phyloP scores from a whole-genome alignment of 176 grass and related monocot genomes.

The Echinochloa phyllopogon region DNA sequence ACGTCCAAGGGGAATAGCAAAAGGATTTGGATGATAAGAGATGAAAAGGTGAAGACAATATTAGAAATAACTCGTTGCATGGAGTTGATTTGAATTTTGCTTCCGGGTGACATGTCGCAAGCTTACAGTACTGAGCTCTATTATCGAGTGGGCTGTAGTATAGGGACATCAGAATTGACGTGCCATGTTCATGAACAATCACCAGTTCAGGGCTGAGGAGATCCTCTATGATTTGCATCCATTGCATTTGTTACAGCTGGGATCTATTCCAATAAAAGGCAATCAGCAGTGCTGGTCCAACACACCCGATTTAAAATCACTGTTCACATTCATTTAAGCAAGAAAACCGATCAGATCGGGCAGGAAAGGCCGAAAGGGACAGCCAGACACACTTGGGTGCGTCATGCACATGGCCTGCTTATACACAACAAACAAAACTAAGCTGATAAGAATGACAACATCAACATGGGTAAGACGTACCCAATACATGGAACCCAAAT shows the following conservation, averaged over 20 bases:
- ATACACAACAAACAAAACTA: neutral
- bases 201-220: neutral
- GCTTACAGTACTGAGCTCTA: neutral
- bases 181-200: neutral
- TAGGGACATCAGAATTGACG: neutral
- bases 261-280: neutral
- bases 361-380: neutral
- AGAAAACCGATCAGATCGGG: neutral
- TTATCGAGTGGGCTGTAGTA: neutral
- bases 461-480: no score
- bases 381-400: neutral
- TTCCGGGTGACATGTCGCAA: neutral
- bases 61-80: neutral
- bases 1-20: no score
- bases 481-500: neutral
- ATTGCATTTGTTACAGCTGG: neutral
- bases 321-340: neutral
- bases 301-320: neutral
- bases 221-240: neutral
- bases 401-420: neutral
- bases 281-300: neutral
- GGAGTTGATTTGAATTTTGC: neutral
- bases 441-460: neutral
- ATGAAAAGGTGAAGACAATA: no score
- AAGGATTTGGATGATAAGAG: no score